Evolutionary conservation across 495 filamentous ascomycete species (phyloP).

Genomic region (Cercophora scortea): DNA sequence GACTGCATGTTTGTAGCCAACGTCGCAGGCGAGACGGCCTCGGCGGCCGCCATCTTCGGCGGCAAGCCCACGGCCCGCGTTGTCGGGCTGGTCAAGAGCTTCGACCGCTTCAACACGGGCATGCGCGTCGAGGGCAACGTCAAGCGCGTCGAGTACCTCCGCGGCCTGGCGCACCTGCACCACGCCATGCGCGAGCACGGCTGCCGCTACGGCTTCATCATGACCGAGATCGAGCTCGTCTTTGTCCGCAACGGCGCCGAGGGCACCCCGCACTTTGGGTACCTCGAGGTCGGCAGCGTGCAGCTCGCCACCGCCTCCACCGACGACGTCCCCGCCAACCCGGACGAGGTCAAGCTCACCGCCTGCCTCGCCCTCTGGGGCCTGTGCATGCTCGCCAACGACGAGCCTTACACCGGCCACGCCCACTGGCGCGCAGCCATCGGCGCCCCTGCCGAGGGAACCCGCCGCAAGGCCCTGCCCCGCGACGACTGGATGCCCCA

Average conservation of each 20-base stretch:
- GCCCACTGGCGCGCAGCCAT: conserved; percentile 67
- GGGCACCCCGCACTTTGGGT: conserved; percentile 71
- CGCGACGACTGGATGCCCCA: conserved; percentile 85
- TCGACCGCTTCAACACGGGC: conserved; percentile 87
- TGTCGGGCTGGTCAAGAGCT: conserved; percentile 81
- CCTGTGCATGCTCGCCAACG: conserved; percentile 71
- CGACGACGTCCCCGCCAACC: conserved; percentile 12
- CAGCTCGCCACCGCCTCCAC: conserved; percentile 35
- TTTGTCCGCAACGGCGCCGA: conserved; percentile 75
- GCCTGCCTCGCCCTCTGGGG: conserved; percentile 46
- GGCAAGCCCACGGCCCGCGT: conserved; percentile 70
- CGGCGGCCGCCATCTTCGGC: conserved; percentile 51
- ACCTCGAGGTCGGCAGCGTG: conserved; percentile 64
- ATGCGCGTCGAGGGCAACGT: conserved; percentile 78
- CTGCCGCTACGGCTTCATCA: conserved; percentile 88
- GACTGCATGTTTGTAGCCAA: conserved; percentile 68
- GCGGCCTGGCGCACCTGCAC: conserved; percentile 75
- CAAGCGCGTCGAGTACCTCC: conserved; percentile 76
- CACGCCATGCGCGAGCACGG: conserved; percentile 86
- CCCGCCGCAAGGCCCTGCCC: conserved; percentile 58
- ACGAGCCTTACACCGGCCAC: conserved; percentile 59
- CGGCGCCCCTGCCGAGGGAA: conserved; percentile 70
- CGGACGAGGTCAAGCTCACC: conserved; percentile 45
- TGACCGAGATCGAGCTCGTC: conserved; percentile 90
- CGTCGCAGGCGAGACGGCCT: conserved; percentile 37